A percentile compares a stretch with the other conserved stretches of the same genome.
Conservation (phyloP, 1,284 basidiomycete species). For the Austroboletus rostrupii region DNA sequence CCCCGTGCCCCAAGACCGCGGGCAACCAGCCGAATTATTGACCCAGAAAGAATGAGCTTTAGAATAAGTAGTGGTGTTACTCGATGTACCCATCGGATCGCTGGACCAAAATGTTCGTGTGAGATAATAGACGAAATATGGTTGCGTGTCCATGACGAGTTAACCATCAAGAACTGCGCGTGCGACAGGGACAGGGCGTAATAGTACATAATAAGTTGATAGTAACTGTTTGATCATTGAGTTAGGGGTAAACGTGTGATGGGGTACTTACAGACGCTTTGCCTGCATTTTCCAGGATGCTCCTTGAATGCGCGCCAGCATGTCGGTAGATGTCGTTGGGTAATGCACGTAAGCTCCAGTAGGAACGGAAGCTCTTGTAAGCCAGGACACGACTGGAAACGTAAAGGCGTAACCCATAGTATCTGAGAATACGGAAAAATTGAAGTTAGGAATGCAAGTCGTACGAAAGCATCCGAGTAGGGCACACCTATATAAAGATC, state of each 20-base stretch:
- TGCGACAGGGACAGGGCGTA: constrained; percentile 77
- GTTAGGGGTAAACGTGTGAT: background rate
- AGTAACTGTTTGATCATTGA: constrained; percentile 60
- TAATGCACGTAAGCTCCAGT: constrained; percentile 95
- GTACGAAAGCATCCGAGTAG: background rate
- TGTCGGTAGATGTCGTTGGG: constrained; percentile 92
- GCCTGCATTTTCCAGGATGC: constrained; percentile 68
- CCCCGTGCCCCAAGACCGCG: constrained; percentile 15
- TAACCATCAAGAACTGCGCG: constrained; percentile 85
- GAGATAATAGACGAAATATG: constrained; percentile 76
- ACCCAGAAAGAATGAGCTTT: constrained; percentile 25
- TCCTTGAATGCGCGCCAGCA: constrained; percentile 78
- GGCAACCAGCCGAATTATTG: constrained; percentile 17
- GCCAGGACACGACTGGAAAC: constrained; percentile 69
- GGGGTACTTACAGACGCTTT: constrained; percentile 23
- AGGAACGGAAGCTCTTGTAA: constrained; percentile 54
- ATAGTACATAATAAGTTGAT: constrained; percentile 80
- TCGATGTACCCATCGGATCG: constrained; percentile 21
- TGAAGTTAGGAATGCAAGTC: constrained; percentile 3
- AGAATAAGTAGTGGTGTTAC: constrained; percentile 23
- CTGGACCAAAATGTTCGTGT: constrained; percentile 41
- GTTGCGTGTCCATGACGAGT: constrained; percentile 91
- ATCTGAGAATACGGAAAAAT: constrained; percentile 49
- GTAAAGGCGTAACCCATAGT: constrained; percentile 98
- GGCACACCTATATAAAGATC: constrained; percentile 85